A percentile compares a stretch with the other conserved stretches of the same genome.
Conservation (phyloP, 202 grass and related monocot species). For the Digitaria exilis region DNA sequence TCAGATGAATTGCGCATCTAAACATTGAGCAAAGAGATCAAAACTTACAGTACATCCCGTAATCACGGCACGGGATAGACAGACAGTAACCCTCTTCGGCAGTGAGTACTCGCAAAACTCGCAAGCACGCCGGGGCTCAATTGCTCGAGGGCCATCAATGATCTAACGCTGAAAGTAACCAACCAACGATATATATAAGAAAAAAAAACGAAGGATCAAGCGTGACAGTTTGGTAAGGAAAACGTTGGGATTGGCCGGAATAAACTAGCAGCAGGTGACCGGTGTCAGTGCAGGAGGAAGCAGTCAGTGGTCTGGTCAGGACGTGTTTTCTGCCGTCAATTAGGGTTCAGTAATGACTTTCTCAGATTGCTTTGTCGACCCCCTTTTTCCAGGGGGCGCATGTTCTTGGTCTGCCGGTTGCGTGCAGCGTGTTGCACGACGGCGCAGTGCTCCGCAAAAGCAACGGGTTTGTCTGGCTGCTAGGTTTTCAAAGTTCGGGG, state of each 20-base stretch:
- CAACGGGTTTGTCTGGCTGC: no score
- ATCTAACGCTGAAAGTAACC: not conserved
- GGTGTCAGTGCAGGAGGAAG: not conserved
- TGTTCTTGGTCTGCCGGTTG: not conserved
- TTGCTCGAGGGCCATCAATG: not conserved
- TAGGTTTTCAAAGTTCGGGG: no score
- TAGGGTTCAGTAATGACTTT: not conserved
- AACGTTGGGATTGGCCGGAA: slow-evolving; percentile 25
- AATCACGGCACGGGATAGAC: no score
- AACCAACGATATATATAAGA: not conserved
- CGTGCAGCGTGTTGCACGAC: no score
- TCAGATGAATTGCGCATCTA: not conserved
- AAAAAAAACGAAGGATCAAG: not conserved
- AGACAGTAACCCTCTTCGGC: no score
- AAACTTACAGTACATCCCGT: not conserved
- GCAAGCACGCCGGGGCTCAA: not conserved
- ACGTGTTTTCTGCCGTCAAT: slow-evolving; percentile 39
- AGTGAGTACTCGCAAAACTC: no score
- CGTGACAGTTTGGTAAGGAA: not conserved
- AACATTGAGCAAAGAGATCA: not conserved
- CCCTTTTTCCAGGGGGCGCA: not conserved
- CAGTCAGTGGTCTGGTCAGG: slow-evolving; percentile 1
- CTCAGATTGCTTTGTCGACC: not conserved
- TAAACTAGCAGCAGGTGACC: slow-evolving; percentile 9
- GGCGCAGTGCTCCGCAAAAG: no score